Evolutionary conservation across 2,329 filamentous ascomycete species (phyloP), one percentile per base, ranked within the genome.

Genomic region (Paracoccidioides brasiliensis): DNA sequence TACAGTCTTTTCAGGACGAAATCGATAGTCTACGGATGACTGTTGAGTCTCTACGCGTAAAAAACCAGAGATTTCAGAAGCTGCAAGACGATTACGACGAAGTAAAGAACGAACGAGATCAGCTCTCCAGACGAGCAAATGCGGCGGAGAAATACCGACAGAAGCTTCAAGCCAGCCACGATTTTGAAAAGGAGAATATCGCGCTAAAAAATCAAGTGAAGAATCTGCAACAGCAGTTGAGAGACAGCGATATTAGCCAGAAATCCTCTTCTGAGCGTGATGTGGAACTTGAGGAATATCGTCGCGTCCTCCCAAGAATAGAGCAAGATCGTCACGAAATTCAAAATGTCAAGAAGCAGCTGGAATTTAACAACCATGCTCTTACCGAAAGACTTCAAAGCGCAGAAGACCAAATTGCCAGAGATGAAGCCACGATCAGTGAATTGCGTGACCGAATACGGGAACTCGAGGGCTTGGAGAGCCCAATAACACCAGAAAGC

Each of bases 1-100:
- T 84, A 9, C 80, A 85, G 56, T 74, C 78, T 37, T 63, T 70
- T 35, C 70, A 75, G 56, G 67, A 73, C 55, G 71, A 75, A 57
- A 69, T 73, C 5, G 72, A 74, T 58, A 69, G 70, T 33, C 62
- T 76, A 33, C 67, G 70, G 22, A 75, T 74, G 68, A 69, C 67
- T 0, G 66, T 73, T 30, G 72, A 75, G 56, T 71, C 72, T 4
- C 62, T 75, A 56, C 70, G 70, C 46, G 69, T 73, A 55, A 74
- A 76, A 60, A 71, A 71, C 15, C 70, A 75, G 57, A 69, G 71
- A 38, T 71, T 70, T 41, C 73, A 74, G 57, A 73, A 73, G 56
- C 60, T 76, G 10, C 73, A 76, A 54, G 75, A 77, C 62, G 73
- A 77, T 59, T 74, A 75, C 58, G 74, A 76, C 57, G 73, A 74